Base-by-base conservation (phyloP, 306 rosid genomes). In the Sicyos edulis region DNA sequence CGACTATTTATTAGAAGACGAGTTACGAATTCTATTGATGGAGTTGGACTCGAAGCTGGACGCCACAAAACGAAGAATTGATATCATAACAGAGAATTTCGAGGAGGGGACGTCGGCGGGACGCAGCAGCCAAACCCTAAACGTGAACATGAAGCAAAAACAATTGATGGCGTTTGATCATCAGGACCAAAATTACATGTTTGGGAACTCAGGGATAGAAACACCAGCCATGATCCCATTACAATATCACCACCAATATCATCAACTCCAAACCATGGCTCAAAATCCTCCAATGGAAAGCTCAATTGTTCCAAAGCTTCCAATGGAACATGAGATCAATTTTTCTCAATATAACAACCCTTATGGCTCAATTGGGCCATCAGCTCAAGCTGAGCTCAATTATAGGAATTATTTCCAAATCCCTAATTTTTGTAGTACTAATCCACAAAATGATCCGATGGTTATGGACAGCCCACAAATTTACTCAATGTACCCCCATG, bases 21-120 rank as follows among this genome's bases (percentile, higher is more conserved):
- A 74, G 11, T 32, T 74, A 40, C 24, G 51, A 3, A 1, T 60
- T 34, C 8, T 74, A 15, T 15, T 74, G 6, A 20, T 17, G 0
- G 54, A 74, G 11, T 15, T 74, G 17, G 77, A 74, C 29, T 45
- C 20, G 1, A 59, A 60, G 34, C 34, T 74, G 0, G 70, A 74
- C 0, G 15, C 8, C 0, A 42, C 49, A 7, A 49, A 17, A 13
- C 26, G 4, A 29, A 74, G 60, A 16, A 74, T 74, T 5, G 77
- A 59, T 11, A 5, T 44, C 0, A 3, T 11, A 0, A 1, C 5
- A 1, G 10, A 45, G 55, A 65, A 65, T 63, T 1, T 4, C 3
- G 54, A 65, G 16, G 29, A 34, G 34, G 10, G 0, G 3, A 26
- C 3, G 29, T 26, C 29, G 29, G 29, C 29, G 29, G 29, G 29